Conservation (phyloP, 805 yeast genomes). For the Ogataea saltuana region DNA sequence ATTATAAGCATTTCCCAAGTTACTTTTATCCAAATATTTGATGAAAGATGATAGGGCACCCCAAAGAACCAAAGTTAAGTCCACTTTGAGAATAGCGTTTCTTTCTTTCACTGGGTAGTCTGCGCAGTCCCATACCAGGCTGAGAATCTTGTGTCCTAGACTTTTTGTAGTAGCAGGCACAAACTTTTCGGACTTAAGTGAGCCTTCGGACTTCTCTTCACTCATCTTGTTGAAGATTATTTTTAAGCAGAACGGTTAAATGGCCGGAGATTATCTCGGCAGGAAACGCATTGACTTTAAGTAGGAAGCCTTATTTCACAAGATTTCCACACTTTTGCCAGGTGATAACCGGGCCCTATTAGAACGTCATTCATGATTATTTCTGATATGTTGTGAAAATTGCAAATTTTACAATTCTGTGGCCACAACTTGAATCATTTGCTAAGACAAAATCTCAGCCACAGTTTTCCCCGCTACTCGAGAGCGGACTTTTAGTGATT, state of each 20-base stretch:
- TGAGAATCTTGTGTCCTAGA: conserved; percentile 3
- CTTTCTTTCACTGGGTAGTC: conserved; percentile 38
- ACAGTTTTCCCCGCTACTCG: neutral
- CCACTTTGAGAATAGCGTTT: conserved; percentile 35
- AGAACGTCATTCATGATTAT: neutral
- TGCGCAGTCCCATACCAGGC: conserved; percentile 20
- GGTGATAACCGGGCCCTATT: neutral
- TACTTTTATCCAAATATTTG: conserved; percentile 60
- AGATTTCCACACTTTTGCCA: too few relatives aligned
- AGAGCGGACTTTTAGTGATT: too few relatives aligned
- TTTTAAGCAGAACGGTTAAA: too few relatives aligned
- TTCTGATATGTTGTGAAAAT: neutral
- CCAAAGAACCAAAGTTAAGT: conserved; percentile 31
- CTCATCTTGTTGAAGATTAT: too few relatives aligned
- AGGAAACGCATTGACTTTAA: too few relatives aligned
- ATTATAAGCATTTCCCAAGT: conserved; percentile 62
- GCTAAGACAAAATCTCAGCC: neutral
- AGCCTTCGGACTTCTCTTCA: too few relatives aligned
- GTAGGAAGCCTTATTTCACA: too few relatives aligned
- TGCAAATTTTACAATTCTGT: neutral
- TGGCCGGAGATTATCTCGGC: too few relatives aligned
- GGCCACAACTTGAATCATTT: neutral
- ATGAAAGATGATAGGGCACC: conserved; percentile 38
- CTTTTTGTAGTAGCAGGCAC: neutral
- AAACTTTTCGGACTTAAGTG: neutral